Conservation (phyloP, 176 grass and related monocot species). For the Aegilops speltoides region DNA sequence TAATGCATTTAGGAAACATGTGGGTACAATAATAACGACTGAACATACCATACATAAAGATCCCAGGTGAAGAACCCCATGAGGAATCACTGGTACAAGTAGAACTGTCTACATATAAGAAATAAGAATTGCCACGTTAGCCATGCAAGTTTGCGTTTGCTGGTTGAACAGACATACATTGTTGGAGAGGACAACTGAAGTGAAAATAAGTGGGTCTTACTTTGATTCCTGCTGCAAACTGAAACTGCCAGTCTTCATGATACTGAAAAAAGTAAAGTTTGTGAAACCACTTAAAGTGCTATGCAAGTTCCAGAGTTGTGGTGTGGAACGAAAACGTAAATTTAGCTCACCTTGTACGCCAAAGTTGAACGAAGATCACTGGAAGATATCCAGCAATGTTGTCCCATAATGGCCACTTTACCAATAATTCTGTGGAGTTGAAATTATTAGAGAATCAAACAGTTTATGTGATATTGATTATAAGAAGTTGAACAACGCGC, state of each 20-base stretch:
- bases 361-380: constrained; percentile 24
- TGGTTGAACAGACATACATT: constrained; percentile 10
- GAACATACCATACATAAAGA: constrained; percentile 60
- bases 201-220: constrained; percentile 32
- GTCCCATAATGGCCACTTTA: constrained; percentile 51
- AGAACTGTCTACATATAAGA: constrained; percentile 65
- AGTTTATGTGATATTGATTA: not conserved
- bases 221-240: constrained; percentile 68
- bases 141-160: constrained; percentile 9
- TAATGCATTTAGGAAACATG: not conserved
- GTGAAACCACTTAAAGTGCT: constrained; percentile 16
- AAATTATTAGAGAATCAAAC: constrained; percentile 25
- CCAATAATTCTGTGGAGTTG: constrained; percentile 55
- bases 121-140: constrained; percentile 16
- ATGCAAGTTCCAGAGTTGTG: constrained; percentile 22
- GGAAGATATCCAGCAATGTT: constrained; percentile 59
- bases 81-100: constrained; percentile 52
- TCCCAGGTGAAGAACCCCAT: constrained; percentile 70
- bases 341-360: constrained; percentile 43
- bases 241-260: constrained; percentile 53
- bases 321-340: not conserved
- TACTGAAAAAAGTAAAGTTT: constrained; percentile 45
- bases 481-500: not conserved
- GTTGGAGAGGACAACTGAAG: not conserved
- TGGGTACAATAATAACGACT: not conserved